These are phyloP conservation scores for Margaritispora aquatica DNA, from an alignment of 495 filamentous ascomycete genomes.

Conservation along the genomic window DNA sequence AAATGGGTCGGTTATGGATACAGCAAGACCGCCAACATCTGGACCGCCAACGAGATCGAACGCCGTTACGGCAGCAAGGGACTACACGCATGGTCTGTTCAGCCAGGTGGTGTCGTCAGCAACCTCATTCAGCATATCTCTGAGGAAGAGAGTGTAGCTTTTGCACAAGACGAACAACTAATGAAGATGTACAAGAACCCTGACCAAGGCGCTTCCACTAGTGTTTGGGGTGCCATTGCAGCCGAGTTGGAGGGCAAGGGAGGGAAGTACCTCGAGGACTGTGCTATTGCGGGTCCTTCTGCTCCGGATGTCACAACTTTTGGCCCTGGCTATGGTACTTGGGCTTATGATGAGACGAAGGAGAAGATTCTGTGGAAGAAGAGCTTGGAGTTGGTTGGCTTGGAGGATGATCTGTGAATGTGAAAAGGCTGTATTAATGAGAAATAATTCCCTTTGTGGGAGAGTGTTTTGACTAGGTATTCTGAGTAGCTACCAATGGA, in stretches of 20 bases:
- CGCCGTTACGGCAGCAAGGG: conserved; percentile 32
- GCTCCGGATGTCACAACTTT: conserved; percentile 1
- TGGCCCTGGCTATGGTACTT: not conserved
- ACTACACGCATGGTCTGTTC: conserved; percentile 32
- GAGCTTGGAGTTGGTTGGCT: not conserved
- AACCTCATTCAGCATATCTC: conserved; percentile 18
- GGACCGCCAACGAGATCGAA: conserved; percentile 38
- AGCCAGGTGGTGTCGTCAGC: conserved; percentile 34
- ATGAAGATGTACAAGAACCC: conserved; percentile 29
- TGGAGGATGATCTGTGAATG: conserved; percentile 1
- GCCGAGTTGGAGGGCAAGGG: conserved; percentile 31
- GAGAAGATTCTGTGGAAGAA: not conserved
- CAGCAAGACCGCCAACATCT: conserved; percentile 46
- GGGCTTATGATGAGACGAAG: not conserved
- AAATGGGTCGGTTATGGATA: conserved; percentile 38
- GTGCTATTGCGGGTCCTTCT: not conserved
- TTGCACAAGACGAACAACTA: conserved; percentile 4
- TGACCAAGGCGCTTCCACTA: conserved; percentile 37
- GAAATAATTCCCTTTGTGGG: too few relatives aligned
- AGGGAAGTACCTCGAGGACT: conserved; percentile 36
- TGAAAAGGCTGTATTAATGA: too few relatives aligned
- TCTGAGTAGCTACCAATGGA: too few relatives aligned
- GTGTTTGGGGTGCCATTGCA: conserved; percentile 35
- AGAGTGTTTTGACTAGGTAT: too few relatives aligned
- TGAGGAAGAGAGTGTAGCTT: conserved; percentile 18